These are phyloP conservation scores for Dactylellina leptospora DNA, from an alignment of 2,329 filamentous ascomycete genomes.

Conservation along the genomic window DNA sequence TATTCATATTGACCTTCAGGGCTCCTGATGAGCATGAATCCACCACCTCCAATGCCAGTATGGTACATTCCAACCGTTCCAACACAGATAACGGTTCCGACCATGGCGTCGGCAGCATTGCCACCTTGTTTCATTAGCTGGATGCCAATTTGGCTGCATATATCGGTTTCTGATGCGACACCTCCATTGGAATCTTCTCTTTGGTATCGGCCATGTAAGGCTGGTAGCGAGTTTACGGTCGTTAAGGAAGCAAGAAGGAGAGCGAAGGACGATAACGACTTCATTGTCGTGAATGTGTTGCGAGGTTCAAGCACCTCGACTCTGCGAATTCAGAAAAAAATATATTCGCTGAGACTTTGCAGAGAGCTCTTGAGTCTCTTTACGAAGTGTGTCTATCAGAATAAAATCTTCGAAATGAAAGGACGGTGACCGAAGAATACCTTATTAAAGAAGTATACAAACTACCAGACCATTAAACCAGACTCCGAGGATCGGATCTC, in stretches of 20 bases:
- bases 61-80: slow-evolving; percentile 70
- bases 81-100: slow-evolving; percentile 78
- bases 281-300: slow-evolving; percentile 36
- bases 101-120: slow-evolving; percentile 79
- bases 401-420: not conserved
- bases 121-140: slow-evolving; percentile 71
- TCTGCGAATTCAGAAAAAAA: not conserved
- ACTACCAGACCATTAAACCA: too few relatives aligned
- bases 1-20: slow-evolving; percentile 80
- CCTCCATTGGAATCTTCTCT: slow-evolving; percentile 64
- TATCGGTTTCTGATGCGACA: slow-evolving; percentile 73
- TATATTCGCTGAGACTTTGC: too few relatives aligned
- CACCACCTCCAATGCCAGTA: slow-evolving; percentile 82
- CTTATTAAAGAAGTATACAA: too few relatives aligned
- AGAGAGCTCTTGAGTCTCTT: too few relatives aligned
- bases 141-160: slow-evolving; percentile 75
- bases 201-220: slow-evolving; percentile 1
- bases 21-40: slow-evolving; percentile 83
- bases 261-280: slow-evolving; percentile 22
- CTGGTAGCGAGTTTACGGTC: slow-evolving; percentile 13
- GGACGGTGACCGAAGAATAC: slow-evolving; percentile 31
- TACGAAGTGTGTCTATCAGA: too few relatives aligned
- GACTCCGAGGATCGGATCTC: not conserved
- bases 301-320: not conserved
- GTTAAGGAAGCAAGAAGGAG: slow-evolving; percentile 24